Evolutionary conservation across 164 flowering plant genomes (phyloP).

Genomic region (Aristolochia contorta): DNA sequence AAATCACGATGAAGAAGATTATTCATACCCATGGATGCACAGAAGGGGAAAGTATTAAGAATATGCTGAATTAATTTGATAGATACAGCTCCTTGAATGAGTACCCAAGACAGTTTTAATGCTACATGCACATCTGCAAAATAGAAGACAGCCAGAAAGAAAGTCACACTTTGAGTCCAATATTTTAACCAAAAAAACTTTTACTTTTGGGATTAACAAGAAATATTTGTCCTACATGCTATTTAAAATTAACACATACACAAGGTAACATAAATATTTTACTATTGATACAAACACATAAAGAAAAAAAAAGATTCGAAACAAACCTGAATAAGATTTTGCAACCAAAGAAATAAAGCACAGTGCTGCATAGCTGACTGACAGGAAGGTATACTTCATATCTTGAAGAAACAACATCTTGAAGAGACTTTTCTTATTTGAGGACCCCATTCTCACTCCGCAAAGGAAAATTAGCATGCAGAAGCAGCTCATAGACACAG

Average conservation of each 20-base stretch:
- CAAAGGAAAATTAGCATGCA: slow-evolving; percentile 50
- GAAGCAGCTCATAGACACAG: slow-evolving; percentile 47
- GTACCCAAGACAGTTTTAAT: slow-evolving; percentile 46
- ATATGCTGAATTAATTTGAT: slow-evolving; percentile 55
- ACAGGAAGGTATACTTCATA: slow-evolving; percentile 20
- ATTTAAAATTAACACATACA: neutral
- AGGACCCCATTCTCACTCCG: slow-evolving; percentile 13
- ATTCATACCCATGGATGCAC: slow-evolving; percentile 80
- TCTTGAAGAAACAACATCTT: slow-evolving; percentile 12
- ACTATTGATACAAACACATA: neutral
- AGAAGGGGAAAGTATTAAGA: slow-evolving; percentile 63
- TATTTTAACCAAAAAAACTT: too few species aligned
- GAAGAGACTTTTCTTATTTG: slow-evolving; percentile 1
- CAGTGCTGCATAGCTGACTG: slow-evolving; percentile 21
- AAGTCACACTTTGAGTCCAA: too few species aligned
- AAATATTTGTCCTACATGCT: neutral
- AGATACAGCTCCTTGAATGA: slow-evolving; percentile 63
- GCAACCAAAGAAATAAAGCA: slow-evolving; percentile 40
- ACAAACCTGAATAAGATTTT: slow-evolving; percentile 38
- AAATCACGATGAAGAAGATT: neutral
- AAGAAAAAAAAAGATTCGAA: neutral
- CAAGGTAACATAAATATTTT: neutral
- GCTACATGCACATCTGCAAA: slow-evolving; percentile 36
- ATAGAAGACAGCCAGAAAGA: neutral
- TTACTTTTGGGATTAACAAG: too few species aligned